Evolutionary conservation across 768 basidiomycete genomes (phyloP).

Genomic region (Boletus barrowsii): DNA sequence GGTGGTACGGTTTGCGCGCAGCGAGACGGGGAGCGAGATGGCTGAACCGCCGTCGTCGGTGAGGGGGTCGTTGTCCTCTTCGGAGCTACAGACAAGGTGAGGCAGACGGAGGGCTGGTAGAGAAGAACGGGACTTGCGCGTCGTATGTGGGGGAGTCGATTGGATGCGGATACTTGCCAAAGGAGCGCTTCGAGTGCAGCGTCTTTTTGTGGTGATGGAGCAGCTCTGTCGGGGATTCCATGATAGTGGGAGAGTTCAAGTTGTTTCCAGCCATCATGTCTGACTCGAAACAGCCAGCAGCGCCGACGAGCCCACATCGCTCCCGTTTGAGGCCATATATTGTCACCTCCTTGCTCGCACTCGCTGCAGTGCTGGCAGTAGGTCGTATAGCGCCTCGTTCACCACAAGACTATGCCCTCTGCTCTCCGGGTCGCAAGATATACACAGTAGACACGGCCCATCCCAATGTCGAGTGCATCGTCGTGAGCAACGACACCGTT

Average conservation of each 20-base stretch:
- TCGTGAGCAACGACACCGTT: conserved; percentile 48
- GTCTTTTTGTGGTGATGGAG: conserved; percentile 34
- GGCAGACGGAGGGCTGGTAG: conserved; percentile 1
- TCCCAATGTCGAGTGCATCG: conserved; percentile 61
- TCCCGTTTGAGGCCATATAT: neutral
- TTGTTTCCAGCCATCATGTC: too few species aligned
- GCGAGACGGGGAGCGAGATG: conserved; percentile 41
- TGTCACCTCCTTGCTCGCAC: conserved; percentile 4
- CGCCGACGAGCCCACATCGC: neutral
- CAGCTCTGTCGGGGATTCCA: conserved; percentile 18
- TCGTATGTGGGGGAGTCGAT: conserved; percentile 76
- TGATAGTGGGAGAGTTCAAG: neutral
- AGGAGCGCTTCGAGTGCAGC: conserved; percentile 54
- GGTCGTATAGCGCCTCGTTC: neutral
- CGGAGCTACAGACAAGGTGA: conserved; percentile 49
- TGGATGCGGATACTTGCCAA: conserved; percentile 62
- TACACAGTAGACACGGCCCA: conserved; percentile 64
- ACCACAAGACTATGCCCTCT: conserved; percentile 49
- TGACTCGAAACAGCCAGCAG: neutral
- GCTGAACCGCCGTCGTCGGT: conserved; percentile 69
- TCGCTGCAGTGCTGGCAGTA: conserved; percentile 4
- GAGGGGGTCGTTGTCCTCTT: conserved; percentile 85
- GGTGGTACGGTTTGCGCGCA: conserved; percentile 25
- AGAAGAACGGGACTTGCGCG: conserved; percentile 42
- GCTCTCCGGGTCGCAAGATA: conserved; percentile 48